Conservation (phyloP, 768 basidiomycete genomes). For the Cubamyces lactineus region DNA sequence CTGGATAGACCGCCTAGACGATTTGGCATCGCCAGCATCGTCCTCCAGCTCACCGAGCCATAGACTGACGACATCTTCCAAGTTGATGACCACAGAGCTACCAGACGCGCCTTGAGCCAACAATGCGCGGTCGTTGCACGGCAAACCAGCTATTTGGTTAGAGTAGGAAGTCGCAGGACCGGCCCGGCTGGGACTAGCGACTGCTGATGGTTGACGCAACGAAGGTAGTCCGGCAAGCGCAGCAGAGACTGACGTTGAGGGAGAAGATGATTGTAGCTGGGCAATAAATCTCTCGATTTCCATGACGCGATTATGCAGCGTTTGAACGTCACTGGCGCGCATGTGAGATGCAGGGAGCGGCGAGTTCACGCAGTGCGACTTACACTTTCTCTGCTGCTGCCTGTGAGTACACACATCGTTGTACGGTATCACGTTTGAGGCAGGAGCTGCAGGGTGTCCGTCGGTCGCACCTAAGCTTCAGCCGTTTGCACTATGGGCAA, state of each 20-base stretch:
- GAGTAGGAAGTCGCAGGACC: neutral
- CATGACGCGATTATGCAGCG: slow-evolving; percentile 78
- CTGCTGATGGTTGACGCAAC: slow-evolving; percentile 14
- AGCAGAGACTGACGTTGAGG: slow-evolving; percentile 25
- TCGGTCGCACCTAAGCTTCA: slow-evolving; percentile 86
- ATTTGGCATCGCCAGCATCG: slow-evolving; percentile 32
- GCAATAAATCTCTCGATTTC: slow-evolving; percentile 66
- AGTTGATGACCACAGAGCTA: slow-evolving; percentile 54
- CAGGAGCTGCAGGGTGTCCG: slow-evolving; percentile 78
- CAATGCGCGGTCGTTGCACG: slow-evolving; percentile 42
- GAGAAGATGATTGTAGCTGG: slow-evolving; percentile 42
- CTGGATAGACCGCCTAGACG: slow-evolving; percentile 24
- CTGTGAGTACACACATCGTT: slow-evolving; percentile 75
- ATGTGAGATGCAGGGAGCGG: neutral
- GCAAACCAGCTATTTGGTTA: slow-evolving; percentile 27
- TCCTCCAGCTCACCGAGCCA: slow-evolving; percentile 62
- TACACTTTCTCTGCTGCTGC: slow-evolving; percentile 87
- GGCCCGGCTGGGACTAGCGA: slow-evolving; percentile 19
- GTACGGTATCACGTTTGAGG: slow-evolving; percentile 75
- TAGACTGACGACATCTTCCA: slow-evolving; percentile 60
- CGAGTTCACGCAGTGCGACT: slow-evolving; percentile 33
- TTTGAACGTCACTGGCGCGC: slow-evolving; percentile 68
- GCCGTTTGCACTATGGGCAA: slow-evolving; percentile 73
- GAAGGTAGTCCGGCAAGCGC: slow-evolving; percentile 23
- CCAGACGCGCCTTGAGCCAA: slow-evolving; percentile 44